These are phyloP conservation scores for Hyaloscypha hepaticicola DNA, from an alignment of 495 filamentous ascomycete genomes.

Conservation along the genomic window DNA sequence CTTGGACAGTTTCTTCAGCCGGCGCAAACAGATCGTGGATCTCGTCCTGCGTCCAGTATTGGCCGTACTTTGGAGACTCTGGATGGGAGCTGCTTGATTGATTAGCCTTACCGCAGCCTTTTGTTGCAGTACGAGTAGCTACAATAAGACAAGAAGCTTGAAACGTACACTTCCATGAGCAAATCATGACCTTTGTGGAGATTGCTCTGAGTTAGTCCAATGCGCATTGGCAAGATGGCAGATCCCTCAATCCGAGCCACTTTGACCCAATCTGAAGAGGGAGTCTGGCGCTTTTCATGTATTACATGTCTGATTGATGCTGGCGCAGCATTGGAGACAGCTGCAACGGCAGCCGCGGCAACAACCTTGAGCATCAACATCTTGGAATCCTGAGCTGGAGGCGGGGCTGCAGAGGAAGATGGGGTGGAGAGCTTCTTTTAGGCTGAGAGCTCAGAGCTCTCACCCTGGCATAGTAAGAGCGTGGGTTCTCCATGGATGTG, in stretches of 20 bases:
- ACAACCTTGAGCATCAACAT: constrained; percentile 15
- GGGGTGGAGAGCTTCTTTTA: constrained; percentile 5
- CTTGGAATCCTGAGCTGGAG: background rate
- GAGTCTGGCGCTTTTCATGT: constrained; percentile 38
- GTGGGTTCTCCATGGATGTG: background rate
- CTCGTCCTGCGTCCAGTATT: constrained; percentile 26
- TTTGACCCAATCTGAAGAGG: constrained; percentile 31
- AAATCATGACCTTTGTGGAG: constrained; percentile 49
- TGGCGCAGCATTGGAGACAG: constrained; percentile 36
- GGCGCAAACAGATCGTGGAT: constrained; percentile 19
- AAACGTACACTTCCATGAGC: constrained; percentile 50
- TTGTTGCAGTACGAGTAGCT: background rate
- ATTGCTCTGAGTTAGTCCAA: constrained; percentile 53
- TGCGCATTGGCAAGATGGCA: constrained; percentile 45
- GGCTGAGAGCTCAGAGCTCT: background rate
- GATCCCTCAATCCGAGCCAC: constrained; percentile 23
- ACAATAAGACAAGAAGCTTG: background rate
- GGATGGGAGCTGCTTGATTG: constrained; percentile 20
- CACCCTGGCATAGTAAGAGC: background rate
- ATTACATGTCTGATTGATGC: constrained; percentile 39
- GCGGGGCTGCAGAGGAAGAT: background rate
- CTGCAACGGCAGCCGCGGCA: constrained; percentile 30
- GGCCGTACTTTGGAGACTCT: constrained; percentile 19
- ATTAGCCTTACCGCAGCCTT: background rate
- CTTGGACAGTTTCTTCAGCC: constrained; percentile 9